A percentile compares a stretch with the other conserved stretches of the same genome.
These are phyloP conservation scores for Nakaseomyces sp. DNA, from an alignment of 1,139 yeast genomes.

Conservation along the genomic window DNA sequence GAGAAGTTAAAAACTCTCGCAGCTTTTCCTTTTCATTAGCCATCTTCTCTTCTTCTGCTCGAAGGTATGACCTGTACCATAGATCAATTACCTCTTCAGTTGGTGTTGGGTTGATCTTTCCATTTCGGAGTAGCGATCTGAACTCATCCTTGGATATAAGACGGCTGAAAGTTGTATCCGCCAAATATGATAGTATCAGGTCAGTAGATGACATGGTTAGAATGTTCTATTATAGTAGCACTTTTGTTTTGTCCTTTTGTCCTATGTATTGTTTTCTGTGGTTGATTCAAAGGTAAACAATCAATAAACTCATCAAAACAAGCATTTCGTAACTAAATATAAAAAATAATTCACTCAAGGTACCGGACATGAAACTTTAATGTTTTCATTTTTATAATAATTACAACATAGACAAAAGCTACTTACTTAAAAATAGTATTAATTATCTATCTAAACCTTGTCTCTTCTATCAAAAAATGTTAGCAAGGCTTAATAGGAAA, in stretches of 20 bases:
- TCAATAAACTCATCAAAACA: not conserved
- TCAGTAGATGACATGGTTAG: not conserved
- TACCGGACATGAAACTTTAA: too few species aligned
- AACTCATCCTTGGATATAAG: constrained; percentile 3
- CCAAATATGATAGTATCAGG: not conserved
- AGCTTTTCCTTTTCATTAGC: not conserved
- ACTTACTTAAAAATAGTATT: not conserved
- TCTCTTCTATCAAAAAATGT: too few species aligned
- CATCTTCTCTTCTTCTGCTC: constrained; percentile 2
- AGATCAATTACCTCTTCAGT: not conserved
- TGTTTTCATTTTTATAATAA: not conserved
- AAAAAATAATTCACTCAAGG: too few species aligned
- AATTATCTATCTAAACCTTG: too few species aligned
- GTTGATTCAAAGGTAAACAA: too few species aligned
- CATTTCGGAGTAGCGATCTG: not conserved
- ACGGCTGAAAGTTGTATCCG: not conserved
- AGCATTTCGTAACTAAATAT: constrained; percentile 4
- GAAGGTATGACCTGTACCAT: not conserved
- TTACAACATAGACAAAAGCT: constrained; percentile 3
- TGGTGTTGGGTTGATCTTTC: not conserved
- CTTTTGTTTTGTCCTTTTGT: too few species aligned
- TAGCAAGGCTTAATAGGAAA: too few species aligned
- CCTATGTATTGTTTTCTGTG: too few species aligned
- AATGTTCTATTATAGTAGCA: not conserved
- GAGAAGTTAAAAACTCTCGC: not conserved